Conservation (phyloP, 202 grass and related monocot genomes). For the Alloteropsis angusta region DNA sequence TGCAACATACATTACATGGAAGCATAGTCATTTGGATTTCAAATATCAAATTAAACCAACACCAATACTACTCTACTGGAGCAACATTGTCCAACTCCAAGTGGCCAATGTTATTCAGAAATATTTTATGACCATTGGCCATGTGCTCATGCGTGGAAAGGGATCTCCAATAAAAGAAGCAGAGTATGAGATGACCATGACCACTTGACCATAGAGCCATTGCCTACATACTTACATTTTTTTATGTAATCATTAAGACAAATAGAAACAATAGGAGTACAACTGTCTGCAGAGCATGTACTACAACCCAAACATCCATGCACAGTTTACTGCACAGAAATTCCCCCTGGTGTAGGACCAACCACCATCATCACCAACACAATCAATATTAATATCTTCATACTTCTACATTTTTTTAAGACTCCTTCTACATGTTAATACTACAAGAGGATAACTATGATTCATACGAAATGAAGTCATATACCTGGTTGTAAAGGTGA, state of each 20-base stretch:
- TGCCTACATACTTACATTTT: too few relatives aligned
- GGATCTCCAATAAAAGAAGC: neutral
- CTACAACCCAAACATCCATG: neutral
- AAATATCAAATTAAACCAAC: neutral
- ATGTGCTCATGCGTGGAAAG: neutral
- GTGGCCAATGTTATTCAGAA: neutral
- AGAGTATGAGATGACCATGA: neutral
- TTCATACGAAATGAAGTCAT: neutral
- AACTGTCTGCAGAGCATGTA: neutral
- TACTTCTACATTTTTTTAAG: neutral
- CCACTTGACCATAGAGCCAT: neutral
- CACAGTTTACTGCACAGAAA: neutral
- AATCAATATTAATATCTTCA: neutral
- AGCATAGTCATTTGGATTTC: neutral
- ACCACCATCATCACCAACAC: neutral
- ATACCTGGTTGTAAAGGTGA: constrained; percentile 99
- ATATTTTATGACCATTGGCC: neutral
- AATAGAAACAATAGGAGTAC: neutral
- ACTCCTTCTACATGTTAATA: neutral
- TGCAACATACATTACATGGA: neutral
- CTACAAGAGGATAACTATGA: neutral
- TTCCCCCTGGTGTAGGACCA: neutral
- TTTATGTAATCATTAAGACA: neutral
- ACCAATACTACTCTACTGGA: neutral
- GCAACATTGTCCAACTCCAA: neutral